Conservation (phyloP, 305 asterid genomes). For the Rubia occidens region DNA sequence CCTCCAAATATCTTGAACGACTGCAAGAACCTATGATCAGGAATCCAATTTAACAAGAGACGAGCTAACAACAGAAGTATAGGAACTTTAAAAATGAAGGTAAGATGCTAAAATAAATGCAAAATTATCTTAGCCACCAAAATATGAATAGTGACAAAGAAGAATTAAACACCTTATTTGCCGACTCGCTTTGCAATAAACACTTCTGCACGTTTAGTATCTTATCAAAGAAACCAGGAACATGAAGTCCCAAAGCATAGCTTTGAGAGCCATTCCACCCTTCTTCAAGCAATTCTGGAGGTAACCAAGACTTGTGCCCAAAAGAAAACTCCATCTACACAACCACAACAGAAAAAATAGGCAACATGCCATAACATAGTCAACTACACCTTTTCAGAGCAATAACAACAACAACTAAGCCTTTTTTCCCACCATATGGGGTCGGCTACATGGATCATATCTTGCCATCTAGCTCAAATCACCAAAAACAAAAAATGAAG, state of each 20-base stretch:
- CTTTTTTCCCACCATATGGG: too few species aligned
- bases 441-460: not conserved
- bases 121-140: not conserved
- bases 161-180: conserved; percentile 44
- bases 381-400: not conserved
- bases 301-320: conserved; percentile 80
- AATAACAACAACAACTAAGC: not conserved
- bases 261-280: conserved; percentile 33
- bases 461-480: not conserved
- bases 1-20: conserved; percentile 80
- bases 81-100: not conserved
- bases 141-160: not conserved
- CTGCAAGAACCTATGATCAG: conserved; percentile 91
- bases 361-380: not conserved
- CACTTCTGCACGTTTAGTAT: conserved; percentile 72
- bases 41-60: conserved; percentile 26
- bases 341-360: conserved; percentile 10
- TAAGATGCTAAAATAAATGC: not conserved
- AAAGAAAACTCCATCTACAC: conserved; percentile 95
- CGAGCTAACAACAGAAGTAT: conserved; percentile 4
- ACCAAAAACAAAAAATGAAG: not conserved
- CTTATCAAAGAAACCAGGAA: conserved; percentile 92
- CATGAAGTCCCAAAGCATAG: conserved; percentile 88
- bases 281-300: conserved; percentile 47
- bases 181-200: conserved; percentile 76